Base-by-base conservation (phyloP, 2,329 filamentous ascomycete species). In the Rasamsonia emersonii region DNA sequence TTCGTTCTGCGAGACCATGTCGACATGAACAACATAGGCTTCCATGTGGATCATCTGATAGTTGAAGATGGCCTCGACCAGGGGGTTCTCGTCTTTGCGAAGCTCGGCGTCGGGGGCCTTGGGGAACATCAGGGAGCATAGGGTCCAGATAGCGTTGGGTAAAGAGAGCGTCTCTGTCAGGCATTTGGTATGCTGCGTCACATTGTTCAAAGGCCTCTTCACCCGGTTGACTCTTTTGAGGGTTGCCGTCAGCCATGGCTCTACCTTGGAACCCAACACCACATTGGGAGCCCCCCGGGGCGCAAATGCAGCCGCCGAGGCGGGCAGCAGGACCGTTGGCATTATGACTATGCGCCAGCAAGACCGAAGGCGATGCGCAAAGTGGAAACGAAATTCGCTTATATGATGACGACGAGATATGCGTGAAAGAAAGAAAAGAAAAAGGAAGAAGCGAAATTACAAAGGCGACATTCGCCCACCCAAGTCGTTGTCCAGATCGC, bases 1-100 rank as follows among this genome's bases (percentile, higher is more conserved):
- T 68, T 96, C 91, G 59, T 93, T 91, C 62, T 88, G 82, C 51
- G 93, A 77, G 38, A 98, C 89, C 86, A 96, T 94, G 68, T 98
- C 91, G 62, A 98, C 86, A 62, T 96, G 89, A 40, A 98, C 91
- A 49, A 96, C 89, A 60, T 98, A 98, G 32, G 91, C 91, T 65
- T 96, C 88, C 49, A 96, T 69, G 58, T 95, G 86, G 53, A 95
- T 70, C 54, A 95, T 75, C 67, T 93, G 82, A 63, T 89, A 91
- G 73, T 93, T 93, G 73, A 83, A 86, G 42, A 95, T 67, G 42
- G 83, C 84, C 64, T 95, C 86, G 45, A 89, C 71, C 44, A 93
- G 69, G 27, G 83, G 82, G 56, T 93, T 84, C 31, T 76, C 67
- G 55, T 95, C 86, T 61, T 79, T 79, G 60, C 77, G 77, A 56